Base-by-base conservation (phyloP, 768 basidiomycete genomes). In the Panaeolus papilionaceus region DNA sequence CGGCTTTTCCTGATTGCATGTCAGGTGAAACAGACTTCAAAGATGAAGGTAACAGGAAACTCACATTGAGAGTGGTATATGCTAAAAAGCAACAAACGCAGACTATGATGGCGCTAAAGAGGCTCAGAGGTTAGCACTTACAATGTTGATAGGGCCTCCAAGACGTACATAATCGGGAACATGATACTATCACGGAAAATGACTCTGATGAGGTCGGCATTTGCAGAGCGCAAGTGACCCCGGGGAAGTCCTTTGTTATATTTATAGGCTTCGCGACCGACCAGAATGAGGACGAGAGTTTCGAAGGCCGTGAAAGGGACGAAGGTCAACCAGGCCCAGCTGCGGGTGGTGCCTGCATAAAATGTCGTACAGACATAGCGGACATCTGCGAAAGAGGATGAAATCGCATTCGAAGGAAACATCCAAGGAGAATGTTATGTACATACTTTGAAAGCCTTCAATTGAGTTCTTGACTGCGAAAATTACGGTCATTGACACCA, bases 311-410 rank as follows among this genome's bases (percentile, higher is more conserved):
- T 58, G 20, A 58, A 58, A 6, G 54, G 54, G 14, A 58, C 14
- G 16, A 58, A 58, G 4, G 54, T 58, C 4, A 58, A 28, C 4
- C 10, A 58, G 14, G 54, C 54, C 54, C 54, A 58, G 12, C 33
- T 58, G 8, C 47, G 47, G 7, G 54, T 37, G 26, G 7, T 4
- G 26, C 54, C 54, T 14, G 54, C 26, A 37, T 58, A 58, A 12
- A 58, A 58, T 33, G 54, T 58, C 14, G 54, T 58, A 28, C 54
- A 58, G 33, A 58, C 54, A 58, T 58, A 58, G 28, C 54, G 54
- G 20, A 58, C 54, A 9, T 58, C 54, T 58, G n/a, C 45, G 18
- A 51, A 51, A 37, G 20, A 18, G 20, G 47, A 49, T 23, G 47
- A 23, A 49, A 2, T 18, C 0, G 12, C 23, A 49, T 9, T 18